Percentiles rank a stretch among this genome's conserved stretches.
Conservation (phyloP, 1,284 basidiomycete genomes). For the Thelephora terrestris region DNA sequence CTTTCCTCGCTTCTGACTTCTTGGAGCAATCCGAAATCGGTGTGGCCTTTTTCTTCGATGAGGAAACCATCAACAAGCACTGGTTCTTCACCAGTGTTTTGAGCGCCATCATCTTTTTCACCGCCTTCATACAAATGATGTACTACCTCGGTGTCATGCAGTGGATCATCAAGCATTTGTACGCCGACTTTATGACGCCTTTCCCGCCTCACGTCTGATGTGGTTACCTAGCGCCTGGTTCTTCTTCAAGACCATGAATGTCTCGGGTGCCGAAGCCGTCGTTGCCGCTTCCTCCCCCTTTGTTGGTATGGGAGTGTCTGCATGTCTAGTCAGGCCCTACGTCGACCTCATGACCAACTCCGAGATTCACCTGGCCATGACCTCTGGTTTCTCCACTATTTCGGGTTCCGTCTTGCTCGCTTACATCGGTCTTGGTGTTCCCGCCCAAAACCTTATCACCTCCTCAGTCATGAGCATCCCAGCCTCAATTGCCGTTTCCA, state of each 20-base stretch:
- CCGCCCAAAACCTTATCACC: slow-evolving; percentile 75
- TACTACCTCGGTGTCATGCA: slow-evolving; percentile 86
- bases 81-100: slow-evolving; percentile 80
- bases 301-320: slow-evolving; percentile 84
- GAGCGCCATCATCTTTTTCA: slow-evolving; percentile 74
- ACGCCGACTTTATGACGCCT: slow-evolving; percentile 16
- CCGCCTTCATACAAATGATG: slow-evolving; percentile 81
- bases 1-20: slow-evolving; percentile 65
- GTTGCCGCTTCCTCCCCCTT: slow-evolving; percentile 88
- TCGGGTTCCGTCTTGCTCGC: slow-evolving; percentile 82
- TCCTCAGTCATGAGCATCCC: slow-evolving; percentile 93
- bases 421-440: slow-evolving; percentile 78
- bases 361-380: slow-evolving; percentile 85
- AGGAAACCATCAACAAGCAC: slow-evolving; percentile 41
- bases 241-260: slow-evolving; percentile 83
- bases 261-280: slow-evolving; percentile 86
- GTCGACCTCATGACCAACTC: slow-evolving; percentile 84
- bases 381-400: slow-evolving; percentile 82
- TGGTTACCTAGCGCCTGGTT: slow-evolving; percentile 64
- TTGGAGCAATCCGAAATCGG: slow-evolving; percentile 53
- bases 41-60: slow-evolving; percentile 71
- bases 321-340: slow-evolving; percentile 78
- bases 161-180: slow-evolving; percentile 80
- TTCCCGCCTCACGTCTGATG: slow-evolving; percentile 6
- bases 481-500: slow-evolving; percentile 85